Base-by-base conservation (phyloP, 192 early-diverging fungal species). In the Entomortierella beljakovae region DNA sequence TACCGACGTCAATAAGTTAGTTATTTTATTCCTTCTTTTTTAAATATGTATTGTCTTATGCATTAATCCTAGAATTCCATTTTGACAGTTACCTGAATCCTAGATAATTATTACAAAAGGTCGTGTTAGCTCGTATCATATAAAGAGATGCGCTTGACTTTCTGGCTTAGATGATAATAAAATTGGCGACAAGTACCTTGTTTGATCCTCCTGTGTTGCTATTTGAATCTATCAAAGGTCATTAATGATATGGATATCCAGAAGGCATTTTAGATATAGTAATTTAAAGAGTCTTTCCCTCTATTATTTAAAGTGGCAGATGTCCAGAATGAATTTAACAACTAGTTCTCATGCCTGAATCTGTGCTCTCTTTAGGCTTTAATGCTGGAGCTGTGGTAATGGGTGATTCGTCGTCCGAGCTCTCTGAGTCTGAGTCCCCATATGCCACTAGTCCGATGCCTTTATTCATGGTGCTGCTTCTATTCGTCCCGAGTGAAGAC, bases 391-490 rank as follows among this genome's bases (percentile, higher is more conserved):
- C 48, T 62, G 65, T 33, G 50, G 43, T 49, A 20, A 56, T 46
- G 33, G 37, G 42, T 15, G 57, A 28, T 23, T 79, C 75, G 37
- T 64, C 49, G 37, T 70, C 75, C 15, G 75, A 79, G 38, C 57
- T 64, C 4, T 70, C 75, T 49, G 57, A 61, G 31, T 77, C 73
- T 22, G 75, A 79, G 22, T 79, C 75, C 1, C 75, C 75, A 38
- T 79, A 79, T 18, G 67, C 60, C 50, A 79, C 75, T 13, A 79
- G 56, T 50, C 75, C 75, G n/a, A 65, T 54, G 42, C 75, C 57
- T 31, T 50, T 79, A 57, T 67, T 79, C 75, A 79, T 79, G 18
- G 7, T 46, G 66, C n/a, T 18, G 38, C 28, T 50, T 42, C 18
- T 25, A 35, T 56, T 25, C 11, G 26, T 66, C 52, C 31, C 32